Percentiles rank a stretch among this genome's conserved stretches.
These are phyloP conservation scores for Sordariomycetes sp. DNA, from an alignment of 2,329 filamentous ascomycete species.

Conservation along the genomic window DNA sequence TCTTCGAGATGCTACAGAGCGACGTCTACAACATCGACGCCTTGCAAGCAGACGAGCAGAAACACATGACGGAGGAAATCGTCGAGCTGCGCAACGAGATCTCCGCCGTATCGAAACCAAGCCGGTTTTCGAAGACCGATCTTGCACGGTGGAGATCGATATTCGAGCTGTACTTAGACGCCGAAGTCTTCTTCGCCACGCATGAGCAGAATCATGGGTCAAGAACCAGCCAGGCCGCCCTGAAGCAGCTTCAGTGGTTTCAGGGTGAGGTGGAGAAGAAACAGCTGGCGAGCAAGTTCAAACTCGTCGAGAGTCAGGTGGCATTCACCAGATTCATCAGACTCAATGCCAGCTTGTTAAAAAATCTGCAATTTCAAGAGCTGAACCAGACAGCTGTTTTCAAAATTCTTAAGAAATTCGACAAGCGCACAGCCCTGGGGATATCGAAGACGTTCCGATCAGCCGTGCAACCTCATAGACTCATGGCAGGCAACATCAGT, in stretches of 20 bases:
- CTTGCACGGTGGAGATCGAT: conserved; percentile 70
- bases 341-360: conserved; percentile 69
- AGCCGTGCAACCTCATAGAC: conserved; percentile 47
- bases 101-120: conserved; percentile 54
- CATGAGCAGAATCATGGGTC: conserved; percentile 62
- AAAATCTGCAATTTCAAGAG: conserved; percentile 74
- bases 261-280: conserved; percentile 55
- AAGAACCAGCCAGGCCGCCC: conserved; percentile 55
- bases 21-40: conserved; percentile 62
- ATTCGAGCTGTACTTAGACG: conserved; percentile 73
- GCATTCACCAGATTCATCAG: conserved; percentile 62
- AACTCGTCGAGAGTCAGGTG: conserved; percentile 52
- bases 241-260: conserved; percentile 62
- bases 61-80: conserved; percentile 54
- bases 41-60: conserved; percentile 58
- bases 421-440: conserved; percentile 72
- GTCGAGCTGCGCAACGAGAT: conserved; percentile 55
- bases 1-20: conserved; percentile 66
- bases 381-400: conserved; percentile 68
- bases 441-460: conserved; percentile 54
- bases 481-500: conserved; percentile 59
- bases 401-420: conserved; percentile 89
- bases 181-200: conserved; percentile 73
- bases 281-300: conserved; percentile 52
- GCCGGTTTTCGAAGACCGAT: conserved; percentile 53